Base-by-base conservation (phyloP, 176 grass and related monocot genomes). In the Aegilops sharonensis region DNA sequence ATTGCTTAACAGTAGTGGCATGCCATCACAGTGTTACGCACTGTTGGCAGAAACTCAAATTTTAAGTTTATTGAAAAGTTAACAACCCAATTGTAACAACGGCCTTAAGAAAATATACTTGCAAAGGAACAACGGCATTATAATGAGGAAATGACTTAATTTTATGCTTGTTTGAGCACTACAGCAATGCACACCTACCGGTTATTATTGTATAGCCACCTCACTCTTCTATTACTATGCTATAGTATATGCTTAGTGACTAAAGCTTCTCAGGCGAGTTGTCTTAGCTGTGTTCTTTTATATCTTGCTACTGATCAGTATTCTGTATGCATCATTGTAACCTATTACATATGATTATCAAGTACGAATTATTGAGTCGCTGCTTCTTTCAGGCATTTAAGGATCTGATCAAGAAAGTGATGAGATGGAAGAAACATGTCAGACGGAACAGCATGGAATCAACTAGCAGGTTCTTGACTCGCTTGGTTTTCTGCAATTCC, bases 331-430 rank as follows among this genome's bases (percentile, higher is more conserved):
- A 40, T 81, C 56, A 60, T 43, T 68, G 68, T 59, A 60, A 81
- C 12, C 43, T 61, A 76, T 13, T 68, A 77, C 64, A 57, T 61
- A 79, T n/a, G 34, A 70, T 25, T 75, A 61, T 81, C 61, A 20
- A 37, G 39, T 83, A 67, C 37, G 32, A 29, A 57, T 56, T 40
- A 84, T 75, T 63, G 17, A 47, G 47, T 72, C 13, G 23, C 13
- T 85, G 9, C 61, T 81, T 81, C 47, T 81, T 81, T 75, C 78
- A 89, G 88, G 88, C 78, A 62, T 89, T 89, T 89, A 47, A 85
- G 69, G 81, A 77, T 36, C 14, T 90, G 63, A 40, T 82, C 62
- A 69, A 90, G 50, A 52, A 90, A 71, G 71, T 82, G 40, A 82
- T 18, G 63, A 50, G 64, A 78, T 86, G 88, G 83, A 90, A 89